Conservation (phyloP, 495 filamentous ascomycete species). For the Sphaerosporella brunnea region DNA sequence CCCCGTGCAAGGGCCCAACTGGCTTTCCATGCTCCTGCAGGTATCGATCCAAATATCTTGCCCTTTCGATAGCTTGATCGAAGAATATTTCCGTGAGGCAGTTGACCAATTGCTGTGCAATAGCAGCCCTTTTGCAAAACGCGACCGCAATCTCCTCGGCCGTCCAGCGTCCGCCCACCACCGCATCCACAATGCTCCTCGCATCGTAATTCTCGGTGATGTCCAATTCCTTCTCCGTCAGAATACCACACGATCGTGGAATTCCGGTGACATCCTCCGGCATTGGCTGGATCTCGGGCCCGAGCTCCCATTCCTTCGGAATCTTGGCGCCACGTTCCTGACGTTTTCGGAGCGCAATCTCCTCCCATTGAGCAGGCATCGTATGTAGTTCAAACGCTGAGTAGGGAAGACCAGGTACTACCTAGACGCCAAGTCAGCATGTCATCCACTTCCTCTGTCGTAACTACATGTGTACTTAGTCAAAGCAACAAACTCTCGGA, state of each 20-base stretch:
- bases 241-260: slow-evolving; percentile 32
- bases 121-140: slow-evolving; percentile 34
- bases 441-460: no score
- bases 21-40: slow-evolving; percentile 32
- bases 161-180: slow-evolving; percentile 30
- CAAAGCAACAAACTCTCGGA: no score
- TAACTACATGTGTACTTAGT: no score
- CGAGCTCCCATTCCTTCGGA: slow-evolving; percentile 31
- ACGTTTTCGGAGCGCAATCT: slow-evolving; percentile 30
- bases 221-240: slow-evolving; percentile 33
- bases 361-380: slow-evolving; percentile 3
- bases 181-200: slow-evolving; percentile 30
- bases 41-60: slow-evolving; percentile 40
- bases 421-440: no score
- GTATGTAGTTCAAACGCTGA: not conserved
- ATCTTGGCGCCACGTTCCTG: slow-evolving; percentile 29
- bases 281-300: slow-evolving; percentile 25
- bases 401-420: no score
- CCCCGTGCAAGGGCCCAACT: slow-evolving; percentile 46
- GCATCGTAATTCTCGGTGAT: slow-evolving; percentile 43
- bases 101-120: slow-evolving; percentile 19
- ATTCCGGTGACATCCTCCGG: slow-evolving; percentile 28
- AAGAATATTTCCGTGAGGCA: slow-evolving; percentile 54
- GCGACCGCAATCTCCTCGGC: slow-evolving; percentile 36
- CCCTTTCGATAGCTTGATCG: slow-evolving; percentile 38